Conservation (phyloP, 2,329 filamentous ascomycete genomes). For the Leptographium flavum region DNA sequence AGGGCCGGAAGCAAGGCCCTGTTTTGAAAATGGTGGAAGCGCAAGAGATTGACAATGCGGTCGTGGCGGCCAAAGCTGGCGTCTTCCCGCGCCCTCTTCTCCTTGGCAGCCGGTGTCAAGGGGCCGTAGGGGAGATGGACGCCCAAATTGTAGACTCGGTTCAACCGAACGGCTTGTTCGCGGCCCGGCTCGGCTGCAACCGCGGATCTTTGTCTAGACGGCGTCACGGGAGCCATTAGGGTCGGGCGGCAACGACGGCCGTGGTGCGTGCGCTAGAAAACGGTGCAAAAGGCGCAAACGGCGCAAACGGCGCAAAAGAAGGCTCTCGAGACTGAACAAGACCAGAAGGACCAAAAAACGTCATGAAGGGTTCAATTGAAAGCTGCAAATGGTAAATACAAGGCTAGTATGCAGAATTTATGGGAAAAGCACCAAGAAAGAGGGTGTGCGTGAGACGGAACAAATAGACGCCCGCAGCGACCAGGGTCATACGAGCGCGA, state of each 20-base stretch:
- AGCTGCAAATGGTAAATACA: too few species aligned
- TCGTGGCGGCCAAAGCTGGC: constrained; percentile 9
- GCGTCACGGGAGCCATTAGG: neutral
- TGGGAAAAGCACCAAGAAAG: too few species aligned
- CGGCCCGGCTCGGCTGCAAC: constrained; percentile 6
- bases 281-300: too few species aligned
- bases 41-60: constrained; percentile 13
- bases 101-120: constrained; percentile 11
- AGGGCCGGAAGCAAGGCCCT: constrained; percentile 8
- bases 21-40: constrained; percentile 12
- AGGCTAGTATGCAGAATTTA: too few species aligned
- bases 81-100: constrained; percentile 7
- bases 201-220: constrained; percentile 7
- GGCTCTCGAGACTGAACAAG: too few species aligned
- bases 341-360: too few species aligned
- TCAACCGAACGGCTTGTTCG: constrained; percentile 12
- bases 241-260: too few species aligned
- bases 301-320: too few species aligned
- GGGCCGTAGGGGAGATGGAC: constrained; percentile 11
- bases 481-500: neutral
- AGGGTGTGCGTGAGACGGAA: neutral
- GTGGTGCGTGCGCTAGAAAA: too few species aligned
- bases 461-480: too few species aligned
- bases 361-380: too few species aligned
- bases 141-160: constrained; percentile 15